Conservation (phyloP, 805 yeast species). For the Wickerhamiella hasegawae region DNA sequence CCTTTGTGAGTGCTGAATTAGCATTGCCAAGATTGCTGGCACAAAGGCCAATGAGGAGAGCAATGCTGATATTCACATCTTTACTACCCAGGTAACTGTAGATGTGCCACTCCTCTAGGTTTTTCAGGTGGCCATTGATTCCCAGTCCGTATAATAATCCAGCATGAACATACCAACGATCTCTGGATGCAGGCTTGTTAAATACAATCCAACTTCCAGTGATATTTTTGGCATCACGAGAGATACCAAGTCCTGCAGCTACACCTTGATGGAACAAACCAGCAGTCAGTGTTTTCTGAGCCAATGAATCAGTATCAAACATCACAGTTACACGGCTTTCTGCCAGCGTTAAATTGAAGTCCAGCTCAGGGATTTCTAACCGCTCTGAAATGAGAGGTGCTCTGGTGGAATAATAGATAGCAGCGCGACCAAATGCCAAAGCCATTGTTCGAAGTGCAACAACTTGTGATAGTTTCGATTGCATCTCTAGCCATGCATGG, state of each 20-base stretch:
- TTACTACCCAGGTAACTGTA: constrained; percentile 87
- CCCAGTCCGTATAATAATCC: constrained; percentile 92
- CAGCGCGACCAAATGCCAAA: constrained; percentile 64
- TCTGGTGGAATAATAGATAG: constrained; percentile 49
- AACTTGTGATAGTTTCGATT: constrained; percentile 39
- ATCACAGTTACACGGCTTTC: constrained; percentile 55
- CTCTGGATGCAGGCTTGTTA: not conserved
- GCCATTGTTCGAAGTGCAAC: constrained; percentile 61
- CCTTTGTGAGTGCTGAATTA: constrained; percentile 79
- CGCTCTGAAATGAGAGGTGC: constrained; percentile 73
- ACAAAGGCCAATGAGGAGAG: constrained; percentile 79
- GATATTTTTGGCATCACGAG: constrained; percentile 50
- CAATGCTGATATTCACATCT: constrained; percentile 69
- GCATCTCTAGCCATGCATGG: constrained; percentile 36
- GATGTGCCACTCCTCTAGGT: constrained; percentile 89
- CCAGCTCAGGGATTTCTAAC: constrained; percentile 62
- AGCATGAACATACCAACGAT: constrained; percentile 61
- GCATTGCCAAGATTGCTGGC: constrained; percentile 72
- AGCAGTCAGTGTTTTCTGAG: no score
- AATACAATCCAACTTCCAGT: constrained; percentile 82
- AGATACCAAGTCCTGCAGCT: constrained; percentile 66
- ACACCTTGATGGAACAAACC: constrained; percentile 88
- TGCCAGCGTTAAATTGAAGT: constrained; percentile 45
- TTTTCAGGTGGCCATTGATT: constrained; percentile 68
- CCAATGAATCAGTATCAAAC: constrained; percentile 40